Evolutionary conservation across 495 filamentous ascomycete species (phyloP), one percentile per base, ranked within the genome.

Genomic region (Penicillium lividum): DNA sequence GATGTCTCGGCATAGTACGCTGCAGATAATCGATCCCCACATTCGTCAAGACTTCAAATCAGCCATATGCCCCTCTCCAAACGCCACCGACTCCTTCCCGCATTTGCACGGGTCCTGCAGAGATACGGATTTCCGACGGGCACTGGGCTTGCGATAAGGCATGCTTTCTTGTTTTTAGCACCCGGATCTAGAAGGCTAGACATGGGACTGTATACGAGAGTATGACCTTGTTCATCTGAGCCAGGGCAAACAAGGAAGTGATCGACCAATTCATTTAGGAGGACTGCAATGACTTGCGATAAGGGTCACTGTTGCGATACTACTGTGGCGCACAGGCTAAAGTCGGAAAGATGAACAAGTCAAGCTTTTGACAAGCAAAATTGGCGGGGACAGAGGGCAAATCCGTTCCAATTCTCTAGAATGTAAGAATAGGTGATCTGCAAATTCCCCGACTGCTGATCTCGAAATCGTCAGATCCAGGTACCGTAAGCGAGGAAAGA

Each of bases 351-450:
- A 31, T 62, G 36, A 28, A 44, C 45, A 29, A 16, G 46, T 30
- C 43, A 65, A 62, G 62, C 62, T 56, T 65, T 65, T 10, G 45
- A 52, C 58, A 60, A 64, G 57, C 56, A 59, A 59, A 15, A 50
- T 18, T 53, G 52, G 46, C 47, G 56, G 56, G 42, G 9, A 53
- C 38, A 16, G 38, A 16, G 29, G 34, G 9, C 38, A 11, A 16
- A 16, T 40, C 15, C 38, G 15, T 46, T 46, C 33, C 33, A 7
- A 49, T 15, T 27, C 44, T 16, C 1, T 49, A 31, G 13, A 49
- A 46, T 9, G 15, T 31, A 4, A 28, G n/a, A 4, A 49, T n/a
- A 18, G 44, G 22, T 8, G 44, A 47, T 47, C 44, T 28, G 44
- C 25, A 10, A 45, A 6, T 25, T 1, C 15, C 13, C 18, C 28